Conservation (phyloP, 208 protist genomes). For the Leishmania braziliensis region DNA sequence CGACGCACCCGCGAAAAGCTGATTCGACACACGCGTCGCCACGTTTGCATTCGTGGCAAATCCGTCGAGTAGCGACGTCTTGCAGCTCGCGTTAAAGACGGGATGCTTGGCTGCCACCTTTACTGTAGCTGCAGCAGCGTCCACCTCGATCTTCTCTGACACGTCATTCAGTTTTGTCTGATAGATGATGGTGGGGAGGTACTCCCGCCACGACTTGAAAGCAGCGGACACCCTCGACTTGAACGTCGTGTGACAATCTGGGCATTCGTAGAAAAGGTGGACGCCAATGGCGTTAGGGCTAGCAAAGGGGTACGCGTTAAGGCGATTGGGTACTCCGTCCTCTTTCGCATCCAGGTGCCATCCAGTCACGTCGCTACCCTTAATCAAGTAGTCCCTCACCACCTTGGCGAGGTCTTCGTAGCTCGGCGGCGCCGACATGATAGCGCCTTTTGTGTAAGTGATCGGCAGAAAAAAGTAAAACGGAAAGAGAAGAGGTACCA, state of each 20-base stretch:
- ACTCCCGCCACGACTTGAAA: constrained; percentile 36
- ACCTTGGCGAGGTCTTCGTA: constrained; percentile 48
- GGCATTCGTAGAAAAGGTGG: constrained; percentile 38
- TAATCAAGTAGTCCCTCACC: constrained; percentile 58
- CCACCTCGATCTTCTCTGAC: constrained; percentile 20
- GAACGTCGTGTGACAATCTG: constrained; percentile 17
- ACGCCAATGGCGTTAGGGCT: constrained; percentile 34
- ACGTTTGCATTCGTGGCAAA: constrained; percentile 36
- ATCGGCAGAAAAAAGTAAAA: not conserved
- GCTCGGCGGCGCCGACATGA: constrained; percentile 25
- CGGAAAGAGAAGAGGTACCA: not conserved
- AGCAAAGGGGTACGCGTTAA: constrained; percentile 62
- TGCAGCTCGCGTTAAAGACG: constrained; percentile 37
- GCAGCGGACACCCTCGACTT: constrained; percentile 21
- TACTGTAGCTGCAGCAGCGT: constrained; percentile 16
- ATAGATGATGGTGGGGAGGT: constrained; percentile 46
- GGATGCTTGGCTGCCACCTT: constrained; percentile 41
- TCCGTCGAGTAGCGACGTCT: constrained; percentile 35
- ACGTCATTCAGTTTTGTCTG: constrained; percentile 18
- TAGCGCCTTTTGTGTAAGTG: not conserved
- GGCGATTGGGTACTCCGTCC: constrained; percentile 6
- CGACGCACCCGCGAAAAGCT: constrained; percentile 37
- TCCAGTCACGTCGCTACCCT: constrained; percentile 34
- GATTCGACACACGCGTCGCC: constrained; percentile 40
- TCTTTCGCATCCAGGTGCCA: constrained; percentile 54